Evolutionary conservation across 164 flowering plant species (phyloP), one percentile per base, ranked within the genome.

Genomic region (Vitis cinerea): DNA sequence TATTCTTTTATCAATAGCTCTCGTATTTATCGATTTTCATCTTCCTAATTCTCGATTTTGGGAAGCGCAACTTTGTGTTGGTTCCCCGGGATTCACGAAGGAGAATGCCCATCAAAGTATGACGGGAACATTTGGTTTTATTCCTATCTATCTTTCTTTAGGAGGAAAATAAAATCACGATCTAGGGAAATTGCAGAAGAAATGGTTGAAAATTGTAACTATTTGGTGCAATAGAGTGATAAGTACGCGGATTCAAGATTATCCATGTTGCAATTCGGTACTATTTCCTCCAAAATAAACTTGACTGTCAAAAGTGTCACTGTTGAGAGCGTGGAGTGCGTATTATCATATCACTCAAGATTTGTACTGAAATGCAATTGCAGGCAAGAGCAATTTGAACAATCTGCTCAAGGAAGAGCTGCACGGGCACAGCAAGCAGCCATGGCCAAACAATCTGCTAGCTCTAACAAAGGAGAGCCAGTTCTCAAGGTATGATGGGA

Each of bases 381-480:
- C 80, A 94, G 98, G 86, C 97, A 90, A 84, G 96, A 89, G 81
- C 74, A 91, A 65, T 94, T 94, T 83, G 96, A 90, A 49, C 79
- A 88, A 53, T 91, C 98, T 60, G 90, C 96, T 19, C 93, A 90
- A 12, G 97, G 98, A 78, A 88, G 86, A 79, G 98, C 98, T 73
- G 94, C 94, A 31, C 90, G 86, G 59, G 97, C 96, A 49, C 97
- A 94, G 76, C n/a, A 67, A 37, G 81, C 84, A 47, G 90, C 83
- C 51, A 77, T 61, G 55, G 88, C 91, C 49, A 94, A 91, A 77
- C 87, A 89, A 75, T 74, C 90, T 44, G 81, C 84, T 16, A 74
- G 74, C 64, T 19, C 91, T n/a, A 84, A 84, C 72, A 83, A 67
- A 71, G 93, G 94, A 50, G 94, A 90, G 76, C 97, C 96, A 19